A percentile compares a stretch with the other conserved stretches of the same genome.
Evolutionary conservation across 768 basidiomycete species (phyloP).

Genomic region (Xerocomellus dryophilus): DNA sequence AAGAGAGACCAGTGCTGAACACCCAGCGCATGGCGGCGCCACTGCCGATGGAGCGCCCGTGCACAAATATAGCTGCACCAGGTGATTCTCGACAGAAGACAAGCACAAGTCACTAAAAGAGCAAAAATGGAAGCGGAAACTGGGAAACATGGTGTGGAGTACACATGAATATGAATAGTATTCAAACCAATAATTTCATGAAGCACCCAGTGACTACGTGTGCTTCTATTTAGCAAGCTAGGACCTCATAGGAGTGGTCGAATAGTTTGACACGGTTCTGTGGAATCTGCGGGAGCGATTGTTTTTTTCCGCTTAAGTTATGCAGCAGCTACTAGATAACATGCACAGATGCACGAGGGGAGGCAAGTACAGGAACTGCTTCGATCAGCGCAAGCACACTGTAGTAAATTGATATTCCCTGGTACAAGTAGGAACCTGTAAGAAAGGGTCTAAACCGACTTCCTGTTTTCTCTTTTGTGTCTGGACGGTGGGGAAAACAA

Average conservation of each 20-base stretch:
- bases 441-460: background rate
- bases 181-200: background rate
- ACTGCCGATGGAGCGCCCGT: constrained; percentile 5
- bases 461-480: background rate
- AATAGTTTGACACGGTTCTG: background rate
- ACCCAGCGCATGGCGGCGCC: background rate
- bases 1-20: background rate
- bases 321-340: background rate
- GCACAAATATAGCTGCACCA: constrained; percentile 1
- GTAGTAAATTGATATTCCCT: background rate
- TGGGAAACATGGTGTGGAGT: background rate
- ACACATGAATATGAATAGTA: background rate
- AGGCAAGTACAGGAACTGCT: background rate
- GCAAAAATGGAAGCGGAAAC: too few species aligned
- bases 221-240: too few species aligned
- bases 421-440: background rate
- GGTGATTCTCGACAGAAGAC: too few species aligned
- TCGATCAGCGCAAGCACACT: background rate
- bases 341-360: background rate
- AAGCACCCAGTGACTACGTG: background rate
- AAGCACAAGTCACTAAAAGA: too few species aligned
- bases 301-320: background rate
- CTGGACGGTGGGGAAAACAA: background rate
- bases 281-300: too few species aligned
- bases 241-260: background rate